Evolutionary conservation across 2,329 filamentous ascomycete genomes (phyloP).

Genomic region (Volutella citrinella): DNA sequence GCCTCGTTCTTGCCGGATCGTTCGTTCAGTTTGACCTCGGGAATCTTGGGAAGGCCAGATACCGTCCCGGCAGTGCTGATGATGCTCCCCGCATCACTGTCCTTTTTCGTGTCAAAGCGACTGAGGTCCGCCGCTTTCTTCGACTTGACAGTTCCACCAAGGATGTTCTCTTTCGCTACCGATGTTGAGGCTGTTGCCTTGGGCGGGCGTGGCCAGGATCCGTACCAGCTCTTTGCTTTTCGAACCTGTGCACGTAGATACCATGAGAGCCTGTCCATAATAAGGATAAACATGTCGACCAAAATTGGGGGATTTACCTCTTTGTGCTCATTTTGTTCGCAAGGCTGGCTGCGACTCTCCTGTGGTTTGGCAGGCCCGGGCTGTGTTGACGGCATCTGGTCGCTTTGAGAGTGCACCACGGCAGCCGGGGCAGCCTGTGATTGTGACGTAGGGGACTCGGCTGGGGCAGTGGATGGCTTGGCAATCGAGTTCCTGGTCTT

Average conservation of each 20-base stretch:
- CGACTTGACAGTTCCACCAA: slow-evolving; percentile 52
- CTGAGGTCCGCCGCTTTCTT: slow-evolving; percentile 46
- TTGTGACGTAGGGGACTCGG: slow-evolving; percentile 24
- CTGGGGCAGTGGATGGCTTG: slow-evolving; percentile 10
- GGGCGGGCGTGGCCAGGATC: slow-evolving; percentile 54
- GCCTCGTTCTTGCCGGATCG: too few relatives aligned
- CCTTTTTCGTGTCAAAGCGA: slow-evolving; percentile 46
- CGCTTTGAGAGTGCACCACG: slow-evolving; percentile 15
- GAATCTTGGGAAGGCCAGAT: slow-evolving; percentile 22
- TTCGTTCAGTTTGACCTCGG: slow-evolving; percentile 21
- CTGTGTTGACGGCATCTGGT: slow-evolving; percentile 13
- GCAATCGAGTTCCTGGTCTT: slow-evolving; percentile 11
- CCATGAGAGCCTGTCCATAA: too few relatives aligned
- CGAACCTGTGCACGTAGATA: slow-evolving; percentile 43
- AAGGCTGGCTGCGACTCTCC: background rate
- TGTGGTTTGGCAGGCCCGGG: background rate
- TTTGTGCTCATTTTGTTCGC: slow-evolving; percentile 7
- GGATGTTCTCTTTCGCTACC: slow-evolving; percentile 58
- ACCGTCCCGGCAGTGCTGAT: slow-evolving; percentile 22
- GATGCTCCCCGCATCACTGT: slow-evolving; percentile 30
- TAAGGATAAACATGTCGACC: background rate
- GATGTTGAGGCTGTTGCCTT: slow-evolving; percentile 60
- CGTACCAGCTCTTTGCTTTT: slow-evolving; percentile 60
- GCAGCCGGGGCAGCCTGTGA: slow-evolving; percentile 21
- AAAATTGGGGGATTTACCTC: slow-evolving; percentile 16